Evolutionary conservation across 2,329 filamentous ascomycete species (phyloP), one percentile per base, ranked within the genome.

Genomic region (Calonectria pauciramosa): DNA sequence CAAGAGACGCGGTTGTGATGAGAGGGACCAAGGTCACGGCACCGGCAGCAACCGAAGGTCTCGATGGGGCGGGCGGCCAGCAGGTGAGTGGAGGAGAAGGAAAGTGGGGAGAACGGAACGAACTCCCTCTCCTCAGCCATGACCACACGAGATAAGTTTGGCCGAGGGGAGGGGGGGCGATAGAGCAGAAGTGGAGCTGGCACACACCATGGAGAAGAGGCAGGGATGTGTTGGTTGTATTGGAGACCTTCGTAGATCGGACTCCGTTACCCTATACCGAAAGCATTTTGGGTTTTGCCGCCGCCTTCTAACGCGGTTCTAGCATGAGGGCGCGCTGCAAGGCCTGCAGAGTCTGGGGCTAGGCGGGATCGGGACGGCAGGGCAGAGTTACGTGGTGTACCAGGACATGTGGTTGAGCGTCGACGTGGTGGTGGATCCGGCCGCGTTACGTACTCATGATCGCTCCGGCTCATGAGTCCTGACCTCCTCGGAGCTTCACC

Each of bases 11-110:
- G 59, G 52, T 66, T 30, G 44, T 32, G 44, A 26, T 34, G 44
- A 36, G n/a, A n/a, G n/a, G 52, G 32, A 26, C 34, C 56, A 54
- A 70, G 56, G 68, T 59, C 54, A 64, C 38, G 13, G 51, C 54
- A 47, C 65, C 63, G 65, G 63, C 72, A 54, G 67, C 44, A 68
- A 75, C 75, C 73, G 66, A 74, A 47, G 63, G 63, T 76, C 69
- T 76, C 74, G 76, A 75, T 52, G 78, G 74, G 68, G 65, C 68
- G 68, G 72, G 79, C 75, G 74, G 76, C 70, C 76, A 75, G 79
- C 78, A 76, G 77, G 75, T 65, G 60, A 65, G 60, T 65, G 73
- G 68, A 70, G 41, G 68, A 64, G 69, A 70, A 74, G 77, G 66
- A 67, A 66, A 73, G 78, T 76, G 78, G 79, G 77, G 79, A 73